Evolutionary conservation across 2,329 filamentous ascomycete genomes (phyloP).

Genomic region (Fusarium tricinctum): DNA sequence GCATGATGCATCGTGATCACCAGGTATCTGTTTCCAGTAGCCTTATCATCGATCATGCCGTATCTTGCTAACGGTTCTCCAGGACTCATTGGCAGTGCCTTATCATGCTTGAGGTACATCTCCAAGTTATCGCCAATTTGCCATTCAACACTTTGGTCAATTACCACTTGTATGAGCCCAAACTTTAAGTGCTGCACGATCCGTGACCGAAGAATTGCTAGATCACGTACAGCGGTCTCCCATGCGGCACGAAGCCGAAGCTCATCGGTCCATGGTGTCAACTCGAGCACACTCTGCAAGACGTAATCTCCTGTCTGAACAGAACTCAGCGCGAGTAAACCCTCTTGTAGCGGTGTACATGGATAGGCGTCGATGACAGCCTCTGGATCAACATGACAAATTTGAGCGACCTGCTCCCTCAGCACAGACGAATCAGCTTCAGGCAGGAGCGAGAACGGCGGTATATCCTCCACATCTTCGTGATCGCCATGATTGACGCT

Average conservation of each 20-base stretch:
- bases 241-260: background rate
- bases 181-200: slow-evolving; percentile 8
- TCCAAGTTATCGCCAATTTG: background rate
- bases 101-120: slow-evolving; percentile 5
- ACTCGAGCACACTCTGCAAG: slow-evolving; percentile 2
- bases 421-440: background rate
- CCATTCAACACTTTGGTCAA: slow-evolving; percentile 7
- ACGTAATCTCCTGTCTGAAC: slow-evolving; percentile 45
- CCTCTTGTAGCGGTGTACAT: slow-evolving; percentile 55
- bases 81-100: background rate
- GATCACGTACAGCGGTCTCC: slow-evolving; percentile 5
- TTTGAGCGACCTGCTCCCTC: background rate
- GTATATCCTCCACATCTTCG: background rate
- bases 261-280: background rate
- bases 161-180: slow-evolving; percentile 11
- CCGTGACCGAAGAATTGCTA: slow-evolving; percentile 59
- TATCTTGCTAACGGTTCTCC: slow-evolving; percentile 5
- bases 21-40: background rate
- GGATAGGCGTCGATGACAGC: slow-evolving; percentile 53
- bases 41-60: slow-evolving; percentile 3
- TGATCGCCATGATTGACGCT: background rate
- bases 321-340: slow-evolving; percentile 51
- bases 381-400: background rate
- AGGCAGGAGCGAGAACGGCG: slow-evolving; percentile 7
- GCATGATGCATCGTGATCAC: slow-evolving; percentile 20